Base-by-base conservation (phyloP, 106 monocot species). In the Vanilla planifolia region DNA sequence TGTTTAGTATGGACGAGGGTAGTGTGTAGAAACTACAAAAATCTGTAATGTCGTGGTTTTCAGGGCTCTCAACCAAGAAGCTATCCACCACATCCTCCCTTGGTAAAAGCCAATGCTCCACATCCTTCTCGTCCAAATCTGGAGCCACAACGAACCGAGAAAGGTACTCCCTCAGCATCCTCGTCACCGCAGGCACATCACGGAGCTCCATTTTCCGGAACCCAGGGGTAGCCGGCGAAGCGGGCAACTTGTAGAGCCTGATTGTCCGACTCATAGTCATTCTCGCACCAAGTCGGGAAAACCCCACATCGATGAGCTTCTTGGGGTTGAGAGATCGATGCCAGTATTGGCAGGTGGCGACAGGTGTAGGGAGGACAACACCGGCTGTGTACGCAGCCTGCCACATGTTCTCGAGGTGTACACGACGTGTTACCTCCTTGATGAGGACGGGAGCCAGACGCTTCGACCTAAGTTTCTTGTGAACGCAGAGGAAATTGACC, bases 21-120 rank as follows among this genome's bases (percentile, higher is more conserved):
- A 91, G 76, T 0, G 85, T 67, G 23, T 91, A 91, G 51, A 91
- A 91, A 71, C 90, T 91, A 46, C 82, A 85, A 36, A 91, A 91
- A 58, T 91, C 90, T 1, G 90, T 91, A 46, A 85, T 39, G 11
- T 91, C 79, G 35, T 81, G 85, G 0, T 73, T 79, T 16, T 73
- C 81, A 1, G 82, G 82, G 43, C 66, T 76, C 71, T 91, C 81
- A 0, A 91, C 90, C 53, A 91, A 23, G 63, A 55, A 91, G 45
- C 90, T 82, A 51, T 91, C 85, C 14, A 91, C 77, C 33, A 91
- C 85, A 65, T 82, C 60, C 67, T 85, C 85, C 55, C 24, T 14
- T 0, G 90, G 90, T 0, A 91, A 77, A 37, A 91, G 59, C 85
- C 90, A 91, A 25, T 91, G 85, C 61, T 74, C 79, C 5, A 91